These are phyloP conservation scores for Coemansia nantahalensis DNA, from an alignment of 192 early-diverging fungal genomes.

Conservation along the genomic window DNA sequence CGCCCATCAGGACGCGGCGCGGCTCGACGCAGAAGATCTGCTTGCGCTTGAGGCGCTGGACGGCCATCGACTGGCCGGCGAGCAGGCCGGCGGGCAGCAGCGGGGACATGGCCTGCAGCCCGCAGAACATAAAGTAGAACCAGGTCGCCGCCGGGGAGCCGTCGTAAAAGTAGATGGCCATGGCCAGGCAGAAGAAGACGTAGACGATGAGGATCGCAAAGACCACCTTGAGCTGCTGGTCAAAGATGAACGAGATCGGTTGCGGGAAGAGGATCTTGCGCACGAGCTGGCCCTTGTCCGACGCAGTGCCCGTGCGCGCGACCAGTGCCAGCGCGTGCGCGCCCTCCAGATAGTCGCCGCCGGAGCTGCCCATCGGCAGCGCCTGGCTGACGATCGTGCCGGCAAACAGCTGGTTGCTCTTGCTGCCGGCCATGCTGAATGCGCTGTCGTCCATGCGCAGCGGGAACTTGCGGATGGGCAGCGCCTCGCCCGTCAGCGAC, in stretches of 20 bases:
- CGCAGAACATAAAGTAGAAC: conserved; percentile 69
- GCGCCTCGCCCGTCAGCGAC: conserved; percentile 66
- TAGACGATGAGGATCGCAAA: conserved; percentile 58
- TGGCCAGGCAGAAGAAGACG: conserved; percentile 52
- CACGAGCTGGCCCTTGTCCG: conserved; percentile 63
- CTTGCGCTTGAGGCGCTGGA: conserved; percentile 55
- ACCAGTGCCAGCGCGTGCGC: conserved; percentile 53
- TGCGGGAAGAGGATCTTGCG: conserved; percentile 69
- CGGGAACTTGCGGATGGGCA: conserved; percentile 69
- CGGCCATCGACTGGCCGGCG: conserved; percentile 65
- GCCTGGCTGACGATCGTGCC: conserved; percentile 62
- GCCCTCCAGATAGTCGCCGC: conserved; percentile 17
- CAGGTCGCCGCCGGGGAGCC: conserved; percentile 54
- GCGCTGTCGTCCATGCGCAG: conserved; percentile 50
- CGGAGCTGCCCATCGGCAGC: conserved; percentile 11
- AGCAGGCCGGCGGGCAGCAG: conserved; percentile 67
- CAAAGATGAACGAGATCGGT: conserved; percentile 64
- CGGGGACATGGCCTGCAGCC: conserved; percentile 65
- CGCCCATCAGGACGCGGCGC: conserved; percentile 63
- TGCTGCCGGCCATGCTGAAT: conserved; percentile 34
- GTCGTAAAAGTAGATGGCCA: conserved; percentile 46
- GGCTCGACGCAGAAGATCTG: conserved; percentile 71
- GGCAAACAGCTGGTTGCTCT: conserved; percentile 57
- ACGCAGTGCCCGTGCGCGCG: conserved; percentile 58
- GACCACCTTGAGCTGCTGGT: conserved; percentile 71